Base-by-base conservation (phyloP, 768 basidiomycete species). In the Goffeauzyma gilvescens region DNA sequence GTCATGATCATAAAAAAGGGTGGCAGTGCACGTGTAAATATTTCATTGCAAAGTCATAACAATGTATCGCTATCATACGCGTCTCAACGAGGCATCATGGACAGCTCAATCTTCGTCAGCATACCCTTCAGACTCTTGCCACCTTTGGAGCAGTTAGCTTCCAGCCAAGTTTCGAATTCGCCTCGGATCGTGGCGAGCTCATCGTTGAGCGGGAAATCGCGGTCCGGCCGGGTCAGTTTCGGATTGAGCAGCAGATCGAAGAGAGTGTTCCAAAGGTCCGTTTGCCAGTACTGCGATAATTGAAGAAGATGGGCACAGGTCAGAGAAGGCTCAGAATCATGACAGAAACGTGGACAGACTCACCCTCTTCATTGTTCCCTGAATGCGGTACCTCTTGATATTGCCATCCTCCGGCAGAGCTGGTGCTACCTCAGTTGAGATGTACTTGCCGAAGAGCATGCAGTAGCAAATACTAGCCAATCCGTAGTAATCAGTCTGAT, bases 261-360 rank as follows among this genome's bases (percentile, higher is more conserved):
- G 32, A 93, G 55, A 41, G 72, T 64, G 25, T 67, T 78, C 85
- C 93, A 90, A 18, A 90, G 63, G 18, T 82, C 79, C 33, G 69
- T 72, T 64, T 96, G 87, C 85, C 93, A 95, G 62, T 98, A 98
- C 46, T 93, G 71, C 59, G n/a, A n/a, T n/a, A n/a, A n/a, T n/a
- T n/a, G 38, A 25, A 12, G 3, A 24, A 43, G 18, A 23, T 32
- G 14, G 22, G 30, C 14, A 44, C 38, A 33, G 30, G 18, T 22
- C 4, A 12, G n/a, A n/a, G n/a, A n/a, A 15, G 23, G 21, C 18
- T 12, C 30, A 22, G 10, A 43, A 21, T 15, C 23, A 34, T 6
- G n/a, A n/a, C n/a, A n/a, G n/a, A n/a, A n/a, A n/a, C 20, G 22
- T 25, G 28, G 35, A 15, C 1, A 12, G 13, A 58, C 63, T 48